phyloP scores from a whole-genome alignment of 2,329 filamentous ascomycete genomes.

The Phyllosticta citriasiana region DNA sequence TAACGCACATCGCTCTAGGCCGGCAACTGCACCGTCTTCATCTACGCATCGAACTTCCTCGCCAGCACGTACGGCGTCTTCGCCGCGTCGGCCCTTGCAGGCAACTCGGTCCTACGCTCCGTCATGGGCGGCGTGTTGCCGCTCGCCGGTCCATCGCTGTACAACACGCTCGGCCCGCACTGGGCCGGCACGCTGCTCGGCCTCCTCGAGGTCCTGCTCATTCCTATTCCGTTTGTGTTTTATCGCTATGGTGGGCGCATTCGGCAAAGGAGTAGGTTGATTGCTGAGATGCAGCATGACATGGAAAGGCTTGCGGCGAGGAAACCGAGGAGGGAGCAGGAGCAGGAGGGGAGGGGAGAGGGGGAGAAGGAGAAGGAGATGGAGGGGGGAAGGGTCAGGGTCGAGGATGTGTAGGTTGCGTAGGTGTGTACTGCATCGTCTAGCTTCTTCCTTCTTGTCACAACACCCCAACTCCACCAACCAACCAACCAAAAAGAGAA shows the following conservation, averaged over 20 bases:
- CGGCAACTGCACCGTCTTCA: constrained; percentile 70
- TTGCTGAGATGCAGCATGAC: constrained; percentile 37
- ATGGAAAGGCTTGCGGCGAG: constrained; percentile 31
- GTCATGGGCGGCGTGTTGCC: constrained; percentile 70
- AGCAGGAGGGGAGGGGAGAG: constrained; percentile 32
- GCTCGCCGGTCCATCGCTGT: constrained; percentile 65
- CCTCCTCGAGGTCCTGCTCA: constrained; percentile 59
- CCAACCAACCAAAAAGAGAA: no score
- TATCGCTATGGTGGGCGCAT: constrained; percentile 53
- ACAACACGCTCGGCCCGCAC: constrained; percentile 56
- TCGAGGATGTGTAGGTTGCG: constrained; percentile 21
- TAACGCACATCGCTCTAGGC: constrained; percentile 19
- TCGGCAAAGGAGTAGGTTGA: constrained; percentile 45
- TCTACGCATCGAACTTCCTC: constrained; percentile 73
- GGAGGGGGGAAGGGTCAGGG: constrained; percentile 15
- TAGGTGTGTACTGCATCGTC: no score
- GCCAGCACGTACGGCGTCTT: constrained; percentile 73
- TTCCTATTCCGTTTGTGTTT: constrained; percentile 74
- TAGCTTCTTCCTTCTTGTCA: no score
- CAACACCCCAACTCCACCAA: no score
- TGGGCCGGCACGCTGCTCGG: constrained; percentile 73
- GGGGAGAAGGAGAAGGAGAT: constrained; percentile 33
- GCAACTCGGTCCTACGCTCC: constrained; percentile 65
- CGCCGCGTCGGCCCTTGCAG: constrained; percentile 68
- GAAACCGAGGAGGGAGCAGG: constrained; percentile 23